Base-by-base conservation (phyloP, 495 filamentous ascomycete genomes). In the Collariella sp. region DNA sequence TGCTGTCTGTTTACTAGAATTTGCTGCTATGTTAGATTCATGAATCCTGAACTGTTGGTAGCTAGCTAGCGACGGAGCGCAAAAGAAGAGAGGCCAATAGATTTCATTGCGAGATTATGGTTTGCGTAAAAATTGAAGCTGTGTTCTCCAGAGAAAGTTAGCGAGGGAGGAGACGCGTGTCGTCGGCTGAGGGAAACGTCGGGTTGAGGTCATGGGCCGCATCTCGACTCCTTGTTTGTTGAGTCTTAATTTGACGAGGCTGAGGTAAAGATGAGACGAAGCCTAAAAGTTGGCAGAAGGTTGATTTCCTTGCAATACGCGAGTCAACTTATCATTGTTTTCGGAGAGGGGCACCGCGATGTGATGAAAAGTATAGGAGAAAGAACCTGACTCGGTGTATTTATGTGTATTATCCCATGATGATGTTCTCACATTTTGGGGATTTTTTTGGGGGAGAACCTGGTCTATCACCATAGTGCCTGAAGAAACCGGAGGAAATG, bases 91-190 rank as follows among this genome's bases (percentile, higher is more conserved):
- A 7, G 15, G 38, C 18, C 29, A 45, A 53, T 53, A 53, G 40
- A 53, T 41, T 26, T 53, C 50, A 53, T 53, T 45, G 41, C 40
- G 13, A 36, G 20, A 45, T 44, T 41, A 53, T 45, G 22, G 12
- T 20, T 53, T 36, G 11, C 33, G 19, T n/a, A 42, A 13, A 16
- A 5, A 12, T 29, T 24, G 13, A 23, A 15, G n/a, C 20, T n/a
- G 7, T 45, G 22, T 29, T 13, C 15, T 2, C 20, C 23, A 10
- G 4, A 12, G 11, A 13, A 12, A 16, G 3, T 4, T 13, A 5
- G 38, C 16, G 38, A 16, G 38, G 16, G 38, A 16, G 38, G 16
- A 5, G 6, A 7, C 13, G 38, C 10, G 35, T 15, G 35, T 13
- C n/a, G 38, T 7, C 7, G 12, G 40, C 11, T 22, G 18, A 23